Conservation (phyloP, 768 basidiomycete genomes). For the Leucocoprinus sp. region DNA sequence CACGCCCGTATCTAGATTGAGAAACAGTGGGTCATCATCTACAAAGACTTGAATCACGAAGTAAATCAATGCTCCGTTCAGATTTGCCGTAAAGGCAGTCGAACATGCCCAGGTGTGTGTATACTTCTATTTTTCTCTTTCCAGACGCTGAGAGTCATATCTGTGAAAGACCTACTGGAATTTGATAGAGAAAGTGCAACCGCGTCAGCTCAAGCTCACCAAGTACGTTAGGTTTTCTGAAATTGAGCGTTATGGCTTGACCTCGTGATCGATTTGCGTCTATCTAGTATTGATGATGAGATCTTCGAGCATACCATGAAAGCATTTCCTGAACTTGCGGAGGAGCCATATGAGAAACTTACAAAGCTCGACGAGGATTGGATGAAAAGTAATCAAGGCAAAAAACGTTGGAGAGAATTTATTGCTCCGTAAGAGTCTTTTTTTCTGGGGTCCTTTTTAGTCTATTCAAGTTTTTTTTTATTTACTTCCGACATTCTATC, state of each 20-base stretch:
- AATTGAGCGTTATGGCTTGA: not conserved
- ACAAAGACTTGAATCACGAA: not conserved
- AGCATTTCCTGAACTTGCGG: constrained; percentile 74
- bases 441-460: not conserved
- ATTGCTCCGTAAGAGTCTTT: constrained; percentile 63
- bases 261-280: constrained; percentile 1
- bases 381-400: constrained; percentile 85
- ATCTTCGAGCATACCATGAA: constrained; percentile 71
- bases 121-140: not conserved
- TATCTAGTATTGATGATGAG: constrained; percentile 81
- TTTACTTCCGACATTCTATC: not conserved
- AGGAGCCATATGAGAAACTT: constrained; percentile 37
- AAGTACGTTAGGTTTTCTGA: constrained; percentile 40
- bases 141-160: not conserved
- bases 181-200: constrained; percentile 72
- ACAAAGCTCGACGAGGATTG: constrained; percentile 75
- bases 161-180: constrained; percentile 84
- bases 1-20: constrained; percentile 57
- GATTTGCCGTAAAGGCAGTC: constrained; percentile 91
- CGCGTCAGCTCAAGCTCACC: constrained; percentile 72
- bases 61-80: constrained; percentile 18
- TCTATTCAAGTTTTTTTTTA: not conserved
- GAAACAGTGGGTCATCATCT: constrained; percentile 68
- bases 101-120: constrained; percentile 81
- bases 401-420: constrained; percentile 87